phyloP scores from a whole-genome alignment of 441 rosid species.

The Lagerstroemia fauriei region DNA sequence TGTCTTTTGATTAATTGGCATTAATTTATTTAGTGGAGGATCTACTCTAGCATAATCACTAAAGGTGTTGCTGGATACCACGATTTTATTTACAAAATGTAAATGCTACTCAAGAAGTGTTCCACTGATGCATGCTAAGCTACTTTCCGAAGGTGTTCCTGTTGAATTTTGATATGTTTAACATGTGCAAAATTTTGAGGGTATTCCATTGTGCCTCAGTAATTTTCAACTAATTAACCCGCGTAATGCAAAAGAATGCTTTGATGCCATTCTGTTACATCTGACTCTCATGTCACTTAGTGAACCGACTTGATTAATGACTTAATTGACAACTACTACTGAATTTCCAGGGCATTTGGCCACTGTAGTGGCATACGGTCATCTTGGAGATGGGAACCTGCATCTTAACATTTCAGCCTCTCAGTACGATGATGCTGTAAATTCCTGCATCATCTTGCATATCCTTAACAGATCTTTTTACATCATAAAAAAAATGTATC shows the following conservation, averaged over 20 bases:
- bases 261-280: not conserved
- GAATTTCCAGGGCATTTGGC: conserved; percentile 58
- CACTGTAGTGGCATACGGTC: conserved; percentile 80
- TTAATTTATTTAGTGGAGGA: not conserved
- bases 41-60: not conserved
- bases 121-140: too few relatives aligned
- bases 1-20: not conserved
- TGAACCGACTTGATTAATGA: not conserved
- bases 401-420: conserved; percentile 82
- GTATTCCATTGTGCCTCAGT: not conserved
- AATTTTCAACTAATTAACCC: not conserved
- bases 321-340: conserved; percentile 2
- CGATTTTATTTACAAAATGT: not conserved
- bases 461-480: conserved; percentile 3
- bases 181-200: not conserved
- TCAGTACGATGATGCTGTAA: conserved; percentile 63
- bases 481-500: not conserved
- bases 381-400: conserved; percentile 90
- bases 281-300: not conserved
- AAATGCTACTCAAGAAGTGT: not conserved
- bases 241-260: not conserved
- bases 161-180: not conserved
- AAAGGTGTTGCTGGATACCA: not conserved
- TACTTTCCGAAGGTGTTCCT: not conserved
- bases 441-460: conserved; percentile 15